Percentiles rank a stretch among this genome's conserved stretches.
phyloP scores from a whole-genome alignment of 1,284 basidiomycete species.

The Mycena citricolor region DNA sequence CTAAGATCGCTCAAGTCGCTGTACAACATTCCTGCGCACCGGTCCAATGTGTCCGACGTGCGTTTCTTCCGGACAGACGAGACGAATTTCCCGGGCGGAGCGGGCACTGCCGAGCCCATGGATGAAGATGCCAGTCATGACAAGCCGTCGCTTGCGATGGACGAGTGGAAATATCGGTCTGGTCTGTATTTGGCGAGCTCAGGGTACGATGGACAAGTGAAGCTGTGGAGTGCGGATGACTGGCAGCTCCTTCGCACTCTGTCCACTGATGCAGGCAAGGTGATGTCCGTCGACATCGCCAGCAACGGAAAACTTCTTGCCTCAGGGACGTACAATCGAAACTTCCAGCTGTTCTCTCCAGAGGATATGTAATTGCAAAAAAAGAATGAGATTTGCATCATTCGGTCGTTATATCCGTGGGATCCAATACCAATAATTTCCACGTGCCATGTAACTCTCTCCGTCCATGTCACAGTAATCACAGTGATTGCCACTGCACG shows the following conservation, averaged over 20 bases:
- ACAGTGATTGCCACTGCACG: too few relatives aligned
- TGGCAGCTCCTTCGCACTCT: slow-evolving; percentile 91
- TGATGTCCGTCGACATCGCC: slow-evolving; percentile 95
- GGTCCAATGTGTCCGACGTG: slow-evolving; percentile 92
- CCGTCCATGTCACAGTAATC: too few relatives aligned
- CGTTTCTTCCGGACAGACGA: slow-evolving; percentile 82
- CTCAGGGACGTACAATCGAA: slow-evolving; percentile 89
- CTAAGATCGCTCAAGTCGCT: slow-evolving; percentile 87
- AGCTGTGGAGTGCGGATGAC: slow-evolving; percentile 97
- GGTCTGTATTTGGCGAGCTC: slow-evolving; percentile 92
- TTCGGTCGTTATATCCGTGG: too few relatives aligned
- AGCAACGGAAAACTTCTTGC: slow-evolving; percentile 83
- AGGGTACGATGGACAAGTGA: slow-evolving; percentile 94
- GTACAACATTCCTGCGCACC: slow-evolving; percentile 97
- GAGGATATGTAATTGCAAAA: slow-evolving; percentile 43
- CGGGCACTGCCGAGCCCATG: slow-evolving; percentile 35
- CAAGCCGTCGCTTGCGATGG: slow-evolving; percentile 37
- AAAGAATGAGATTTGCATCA: too few relatives aligned
- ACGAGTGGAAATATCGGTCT: slow-evolving; percentile 75
- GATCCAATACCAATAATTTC: too few relatives aligned
- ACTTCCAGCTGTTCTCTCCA: slow-evolving; percentile 87
- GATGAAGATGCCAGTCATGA: slow-evolving; percentile 39
- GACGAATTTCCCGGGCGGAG: slow-evolving; percentile 37
- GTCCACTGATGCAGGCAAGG: slow-evolving; percentile 93
- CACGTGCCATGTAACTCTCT: too few relatives aligned